These are phyloP conservation scores for Ambrosia trifida DNA, from an alignment of 129 eudicot genomes.

Conservation along the genomic window DNA sequence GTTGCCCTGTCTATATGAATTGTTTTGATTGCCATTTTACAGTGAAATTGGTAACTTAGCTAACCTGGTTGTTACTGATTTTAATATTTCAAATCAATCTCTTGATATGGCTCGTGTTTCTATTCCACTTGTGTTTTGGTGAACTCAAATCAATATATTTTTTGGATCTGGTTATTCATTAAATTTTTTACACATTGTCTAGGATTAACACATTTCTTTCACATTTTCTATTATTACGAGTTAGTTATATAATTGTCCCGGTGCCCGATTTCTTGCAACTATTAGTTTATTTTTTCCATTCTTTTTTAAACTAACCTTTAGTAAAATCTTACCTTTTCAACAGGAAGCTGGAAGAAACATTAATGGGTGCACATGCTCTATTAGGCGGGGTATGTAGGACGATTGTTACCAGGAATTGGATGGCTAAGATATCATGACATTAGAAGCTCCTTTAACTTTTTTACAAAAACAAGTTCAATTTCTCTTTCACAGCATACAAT, in stretches of 20 bases:
- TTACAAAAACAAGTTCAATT: too few species aligned
- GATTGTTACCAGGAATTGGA: too few species aligned
- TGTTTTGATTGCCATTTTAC: too few species aligned
- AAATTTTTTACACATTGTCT: slow-evolving; percentile 54
- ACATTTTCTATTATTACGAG: background rate
- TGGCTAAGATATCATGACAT: too few species aligned
- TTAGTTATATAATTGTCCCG: background rate
- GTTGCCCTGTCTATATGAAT: too few species aligned
- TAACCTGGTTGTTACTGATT: too few species aligned
- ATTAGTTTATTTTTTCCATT: background rate
- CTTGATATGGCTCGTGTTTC: too few species aligned
- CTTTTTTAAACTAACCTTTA: background rate
- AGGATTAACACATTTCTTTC: slow-evolving; percentile 42
- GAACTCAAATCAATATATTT: slow-evolving; percentile 64
- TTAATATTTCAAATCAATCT: too few species aligned
- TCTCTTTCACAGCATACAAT: too few species aligned
- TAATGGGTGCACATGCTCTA: slow-evolving; percentile 40
- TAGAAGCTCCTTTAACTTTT: too few species aligned
- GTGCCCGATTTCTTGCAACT: background rate
- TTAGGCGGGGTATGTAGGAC: too few species aligned
- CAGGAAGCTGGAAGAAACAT: slow-evolving; percentile 84
- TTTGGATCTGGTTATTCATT: slow-evolving; percentile 58
- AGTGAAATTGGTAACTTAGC: too few species aligned
- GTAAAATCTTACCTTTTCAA: slow-evolving; percentile 18
- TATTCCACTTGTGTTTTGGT: slow-evolving; percentile 30